phyloP scores from a whole-genome alignment of 495 filamentous ascomycete species.

The Apodospora peruviana region DNA sequence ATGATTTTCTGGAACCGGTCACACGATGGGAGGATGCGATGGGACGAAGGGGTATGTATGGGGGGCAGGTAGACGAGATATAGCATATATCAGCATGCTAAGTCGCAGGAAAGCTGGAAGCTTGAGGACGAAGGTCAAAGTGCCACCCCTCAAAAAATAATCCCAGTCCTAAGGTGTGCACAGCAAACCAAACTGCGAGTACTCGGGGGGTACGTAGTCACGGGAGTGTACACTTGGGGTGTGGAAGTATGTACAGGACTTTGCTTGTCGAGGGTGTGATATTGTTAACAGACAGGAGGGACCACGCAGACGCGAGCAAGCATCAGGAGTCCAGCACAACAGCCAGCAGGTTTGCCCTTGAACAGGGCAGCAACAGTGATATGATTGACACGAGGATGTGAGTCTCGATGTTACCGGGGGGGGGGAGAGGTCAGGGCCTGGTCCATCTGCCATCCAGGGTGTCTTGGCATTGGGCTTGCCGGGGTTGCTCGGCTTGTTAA shows the following conservation, averaged over 20 bases:
- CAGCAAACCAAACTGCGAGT: background rate
- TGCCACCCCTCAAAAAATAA: constrained; percentile 8
- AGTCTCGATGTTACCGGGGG: constrained; percentile 10
- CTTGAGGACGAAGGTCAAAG: constrained; percentile 6
- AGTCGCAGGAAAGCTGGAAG: constrained; percentile 6
- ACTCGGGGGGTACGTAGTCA: constrained; percentile 12
- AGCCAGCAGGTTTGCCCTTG: background rate
- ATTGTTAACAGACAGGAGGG: constrained; percentile 1
- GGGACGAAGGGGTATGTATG: constrained; percentile 15
- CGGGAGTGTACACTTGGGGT: no score
- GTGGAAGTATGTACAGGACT: no score
- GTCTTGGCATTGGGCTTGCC: background rate
- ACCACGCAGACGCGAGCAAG: no score
- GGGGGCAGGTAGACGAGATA: constrained; percentile 16
- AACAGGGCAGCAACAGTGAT: constrained; percentile 4
- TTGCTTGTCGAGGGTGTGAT: no score
- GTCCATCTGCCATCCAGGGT: constrained; percentile 1
- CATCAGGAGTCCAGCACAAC: background rate
- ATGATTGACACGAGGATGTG: constrained; percentile 27
- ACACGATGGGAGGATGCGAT: constrained; percentile 19
- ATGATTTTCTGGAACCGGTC: constrained; percentile 22
- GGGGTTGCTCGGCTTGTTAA: constrained; percentile 9
- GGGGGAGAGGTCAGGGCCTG: background rate
- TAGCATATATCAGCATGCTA: constrained; percentile 22
- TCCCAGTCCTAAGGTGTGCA: background rate